Percentiles rank a stretch among this genome's conserved stretches.
Evolutionary conservation across 257 asterid genomes (phyloP).

Genomic region (Solanum chiquidenum): DNA sequence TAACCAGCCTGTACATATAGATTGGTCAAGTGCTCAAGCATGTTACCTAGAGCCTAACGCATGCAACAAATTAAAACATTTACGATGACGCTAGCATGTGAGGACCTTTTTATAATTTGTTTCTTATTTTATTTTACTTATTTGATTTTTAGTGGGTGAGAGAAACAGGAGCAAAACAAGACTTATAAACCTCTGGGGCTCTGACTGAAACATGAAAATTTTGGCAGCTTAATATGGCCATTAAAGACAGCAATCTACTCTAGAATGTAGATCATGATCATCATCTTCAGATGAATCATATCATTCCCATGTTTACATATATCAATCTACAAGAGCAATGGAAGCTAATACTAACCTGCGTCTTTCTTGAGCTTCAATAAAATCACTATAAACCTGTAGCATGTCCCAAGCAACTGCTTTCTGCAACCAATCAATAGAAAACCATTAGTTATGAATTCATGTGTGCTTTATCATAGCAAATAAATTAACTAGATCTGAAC

Average conservation of each 20-base stretch:
- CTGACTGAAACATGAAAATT: not conserved
- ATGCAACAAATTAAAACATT: not conserved
- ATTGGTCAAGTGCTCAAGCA: not conserved
- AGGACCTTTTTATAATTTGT: not conserved
- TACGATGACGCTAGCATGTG: not conserved
- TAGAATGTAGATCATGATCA: not conserved
- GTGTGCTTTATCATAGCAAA: not conserved
- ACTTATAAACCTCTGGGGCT: not conserved
- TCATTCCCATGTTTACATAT: not conserved
- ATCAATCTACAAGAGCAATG: not conserved
- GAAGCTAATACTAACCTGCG: constrained; percentile 40
- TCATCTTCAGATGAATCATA: not conserved
- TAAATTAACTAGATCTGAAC: not conserved
- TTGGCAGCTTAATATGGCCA: not conserved
- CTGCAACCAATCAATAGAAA: constrained; percentile 21
- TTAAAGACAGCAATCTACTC: not conserved
- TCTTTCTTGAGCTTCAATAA: constrained; percentile 81
- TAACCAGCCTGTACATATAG: not conserved
- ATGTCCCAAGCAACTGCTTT: constrained; percentile 98
- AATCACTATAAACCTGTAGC: constrained; percentile 77
- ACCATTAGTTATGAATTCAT: not conserved
- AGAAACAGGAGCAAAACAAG: not conserved
- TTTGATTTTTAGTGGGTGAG: not conserved
- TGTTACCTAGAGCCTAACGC: not conserved
- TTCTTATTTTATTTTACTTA: not conserved